Base-by-base conservation (phyloP, 257 asterid species). In the Fraxinus pennsylvanica region DNA sequence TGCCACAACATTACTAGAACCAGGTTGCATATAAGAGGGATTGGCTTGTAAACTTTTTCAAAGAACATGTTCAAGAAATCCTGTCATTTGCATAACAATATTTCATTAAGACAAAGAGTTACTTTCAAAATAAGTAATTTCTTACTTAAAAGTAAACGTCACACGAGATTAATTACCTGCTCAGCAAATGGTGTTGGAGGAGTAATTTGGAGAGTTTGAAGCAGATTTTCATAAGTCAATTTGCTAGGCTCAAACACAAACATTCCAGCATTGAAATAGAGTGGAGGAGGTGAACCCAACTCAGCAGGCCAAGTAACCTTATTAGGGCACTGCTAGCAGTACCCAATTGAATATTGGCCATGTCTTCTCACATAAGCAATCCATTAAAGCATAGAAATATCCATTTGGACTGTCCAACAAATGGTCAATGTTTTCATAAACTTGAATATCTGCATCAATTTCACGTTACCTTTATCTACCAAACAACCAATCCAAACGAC, bases 181-280 rank as follows among this genome's bases (percentile, higher is more conserved):
- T 91, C 93, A 0, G 93, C 91, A 63, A 89, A 89, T 0, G 91
- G 89, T 15, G 93, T 87, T 2, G 93, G 91, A 1, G 88, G 83
- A 21, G 90, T 89, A 82, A 84, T 74, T 1, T 21, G 74, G 57
- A 89, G 87, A n/a, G 85, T 87, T 33, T 80, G 61, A 4, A 89
- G 90, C 5, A 89, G 90, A 14, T 72, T 72, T 13, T 87, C 82
- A 13, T 80, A 89, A 1, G 89, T 86, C 63, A 68, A 9, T 9
- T 75, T 81, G 86, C 83, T 89, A 5, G 93, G 90, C 86, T 89
- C 88, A 8, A 41, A 89, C 0, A 89, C 90, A 27, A 87, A 89
- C 90, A 89, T 85, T 0, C 91, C 93, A 3, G 91, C 93, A 17
- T 89, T 89, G 88, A 89, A 89, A 85, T 87, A 89, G 25, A 86